Percentiles rank a stretch among this genome's conserved stretches.
These are phyloP conservation scores for Trametes sp. DNA, from an alignment of 1,284 basidiomycete genomes.

Conservation along the genomic window DNA sequence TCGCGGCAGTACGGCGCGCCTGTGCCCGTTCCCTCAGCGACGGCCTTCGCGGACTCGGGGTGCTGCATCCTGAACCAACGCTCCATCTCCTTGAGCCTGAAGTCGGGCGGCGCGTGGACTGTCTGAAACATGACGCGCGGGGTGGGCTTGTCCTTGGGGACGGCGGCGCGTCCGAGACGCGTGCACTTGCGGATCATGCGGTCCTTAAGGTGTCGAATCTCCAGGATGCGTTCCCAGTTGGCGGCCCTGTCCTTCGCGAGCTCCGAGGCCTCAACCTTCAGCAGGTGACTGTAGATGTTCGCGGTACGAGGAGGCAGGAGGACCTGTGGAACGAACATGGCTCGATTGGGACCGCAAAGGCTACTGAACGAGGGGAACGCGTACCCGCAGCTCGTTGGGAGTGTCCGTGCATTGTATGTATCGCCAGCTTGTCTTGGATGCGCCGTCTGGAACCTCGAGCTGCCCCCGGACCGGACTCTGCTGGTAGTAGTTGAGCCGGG, in stretches of 20 bases:
- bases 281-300: constrained; percentile 68
- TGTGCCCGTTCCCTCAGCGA: constrained; percentile 26
- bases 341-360: constrained; percentile 2
- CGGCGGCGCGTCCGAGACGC: constrained; percentile 54
- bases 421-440: constrained; percentile 65
- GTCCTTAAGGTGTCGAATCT: constrained; percentile 79
- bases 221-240: constrained; percentile 70
- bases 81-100: constrained; percentile 79
- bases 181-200: constrained; percentile 81
- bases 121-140: constrained; percentile 61
- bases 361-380: constrained; percentile 17
- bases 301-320: constrained; percentile 76
- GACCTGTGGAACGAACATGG: constrained; percentile 51
- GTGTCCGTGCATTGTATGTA: constrained; percentile 79
- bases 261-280: constrained; percentile 66
- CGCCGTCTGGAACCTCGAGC: constrained; percentile 66
- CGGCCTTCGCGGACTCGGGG: constrained; percentile 33
- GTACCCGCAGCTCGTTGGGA: constrained; percentile 72
- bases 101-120: constrained; percentile 71
- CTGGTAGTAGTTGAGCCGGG: constrained; percentile 60
- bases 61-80: constrained; percentile 66
- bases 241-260: constrained; percentile 61
- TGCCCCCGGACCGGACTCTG: constrained; percentile 74
- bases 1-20: constrained; percentile 37
- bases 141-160: constrained; percentile 46